These are phyloP conservation scores for Sideroxylon spinosum DNA, from an alignment of 179 eudicot species.

Conservation along the genomic window DNA sequence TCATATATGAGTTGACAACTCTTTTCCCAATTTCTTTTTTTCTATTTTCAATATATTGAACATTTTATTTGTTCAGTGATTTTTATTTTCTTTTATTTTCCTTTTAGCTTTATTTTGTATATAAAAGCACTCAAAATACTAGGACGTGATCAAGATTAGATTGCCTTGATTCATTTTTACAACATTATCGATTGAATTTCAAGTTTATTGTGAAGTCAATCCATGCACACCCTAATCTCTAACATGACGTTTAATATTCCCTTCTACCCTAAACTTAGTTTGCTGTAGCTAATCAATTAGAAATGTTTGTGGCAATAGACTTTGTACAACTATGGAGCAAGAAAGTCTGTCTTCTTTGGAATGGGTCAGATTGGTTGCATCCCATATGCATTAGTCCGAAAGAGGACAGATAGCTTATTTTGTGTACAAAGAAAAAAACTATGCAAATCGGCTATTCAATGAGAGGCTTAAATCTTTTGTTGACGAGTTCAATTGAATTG, in stretches of 20 bases:
- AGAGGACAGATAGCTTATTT: conserved; percentile 68
- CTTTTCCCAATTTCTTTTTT: background rate
- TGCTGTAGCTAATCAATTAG: background rate
- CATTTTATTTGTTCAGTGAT: too few relatives aligned
- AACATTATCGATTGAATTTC: too few relatives aligned
- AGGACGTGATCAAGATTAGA: too few relatives aligned
- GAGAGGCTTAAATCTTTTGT: conserved; percentile 48
- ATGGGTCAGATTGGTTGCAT: conserved; percentile 60
- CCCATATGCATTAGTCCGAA: conserved; percentile 66
- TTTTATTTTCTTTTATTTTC: too few relatives aligned
- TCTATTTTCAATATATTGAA: too few relatives aligned
- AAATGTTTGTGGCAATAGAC: conserved; percentile 28
- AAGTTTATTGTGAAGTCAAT: too few relatives aligned
- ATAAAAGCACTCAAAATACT: too few relatives aligned
- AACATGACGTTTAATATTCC: background rate
- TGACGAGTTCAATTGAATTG: conserved; percentile 43
- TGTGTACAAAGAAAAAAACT: conserved; percentile 63
- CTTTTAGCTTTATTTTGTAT: too few relatives aligned
- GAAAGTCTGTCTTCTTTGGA: conserved; percentile 42
- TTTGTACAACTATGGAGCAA: conserved; percentile 56
- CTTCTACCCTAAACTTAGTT: background rate
- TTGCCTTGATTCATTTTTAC: too few relatives aligned
- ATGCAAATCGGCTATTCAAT: conserved; percentile 71
- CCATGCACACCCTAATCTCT: too few relatives aligned
- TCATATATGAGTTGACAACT: background rate